Conservation (phyloP, 2,329 filamentous ascomycete species). For the Elsinoe fawcettii region DNA sequence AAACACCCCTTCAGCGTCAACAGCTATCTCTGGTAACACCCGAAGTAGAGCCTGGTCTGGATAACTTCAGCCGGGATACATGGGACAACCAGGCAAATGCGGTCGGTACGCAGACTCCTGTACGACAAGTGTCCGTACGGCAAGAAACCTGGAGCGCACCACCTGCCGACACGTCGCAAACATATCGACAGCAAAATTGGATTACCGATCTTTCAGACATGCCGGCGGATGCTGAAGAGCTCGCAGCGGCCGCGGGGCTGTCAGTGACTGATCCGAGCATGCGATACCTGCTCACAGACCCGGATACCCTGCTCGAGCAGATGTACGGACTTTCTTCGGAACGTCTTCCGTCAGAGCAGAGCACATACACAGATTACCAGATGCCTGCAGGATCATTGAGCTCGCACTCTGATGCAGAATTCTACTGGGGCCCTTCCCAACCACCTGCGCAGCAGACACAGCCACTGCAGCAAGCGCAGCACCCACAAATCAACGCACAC, state of each 20-base stretch:
- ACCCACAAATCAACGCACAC: no score
- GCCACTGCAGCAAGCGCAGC: slow-evolving; percentile 5
- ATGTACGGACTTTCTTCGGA: neutral
- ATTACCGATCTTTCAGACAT: neutral
- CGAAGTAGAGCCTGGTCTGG: neutral
- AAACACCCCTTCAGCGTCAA: neutral
- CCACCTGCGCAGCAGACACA: neutral
- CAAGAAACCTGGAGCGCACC: neutral
- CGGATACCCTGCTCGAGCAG: slow-evolving; percentile 15
- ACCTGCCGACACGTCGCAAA: neutral
- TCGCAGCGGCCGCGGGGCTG: neutral
- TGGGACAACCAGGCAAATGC: neutral
- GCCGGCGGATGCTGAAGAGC: neutral
- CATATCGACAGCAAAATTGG: neutral
- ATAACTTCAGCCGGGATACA: neutral
- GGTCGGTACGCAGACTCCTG: neutral
- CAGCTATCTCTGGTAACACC: slow-evolving; percentile 3
- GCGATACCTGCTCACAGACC: neutral
- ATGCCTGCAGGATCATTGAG: neutral
- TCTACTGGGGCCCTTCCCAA: neutral
- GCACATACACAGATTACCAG: neutral
- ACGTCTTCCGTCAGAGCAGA: slow-evolving; percentile 11
- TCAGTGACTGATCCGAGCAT: neutral
- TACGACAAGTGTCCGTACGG: neutral
- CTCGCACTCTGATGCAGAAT: neutral